Evolutionary conservation across 2,329 filamentous ascomycete species (phyloP).

Genomic region (Penicillium decumbens): DNA sequence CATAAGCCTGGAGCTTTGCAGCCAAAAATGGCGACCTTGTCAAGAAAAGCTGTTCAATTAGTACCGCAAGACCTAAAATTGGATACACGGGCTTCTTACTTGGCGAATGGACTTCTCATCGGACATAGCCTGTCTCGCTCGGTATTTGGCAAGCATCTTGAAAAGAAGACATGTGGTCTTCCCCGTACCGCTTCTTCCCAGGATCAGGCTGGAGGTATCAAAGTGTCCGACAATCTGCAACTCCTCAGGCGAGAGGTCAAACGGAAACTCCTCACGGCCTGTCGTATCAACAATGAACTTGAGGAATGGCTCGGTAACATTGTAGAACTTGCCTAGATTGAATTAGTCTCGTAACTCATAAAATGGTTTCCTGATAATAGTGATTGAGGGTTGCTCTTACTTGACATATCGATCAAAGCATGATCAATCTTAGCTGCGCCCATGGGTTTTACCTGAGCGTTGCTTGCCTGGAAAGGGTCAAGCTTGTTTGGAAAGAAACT

Average conservation of each 20-base stretch:
- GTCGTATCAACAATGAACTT: conserved; percentile 15
- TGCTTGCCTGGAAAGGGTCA: not conserved
- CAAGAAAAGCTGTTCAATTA: conserved; percentile 23
- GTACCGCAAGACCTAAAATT: not conserved
- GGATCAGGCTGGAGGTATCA: conserved; percentile 23
- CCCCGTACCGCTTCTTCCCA: conserved; percentile 32
- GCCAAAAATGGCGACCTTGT: conserved; percentile 28
- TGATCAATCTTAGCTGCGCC: not conserved
- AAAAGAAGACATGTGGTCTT: conserved; percentile 33
- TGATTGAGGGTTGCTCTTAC: not conserved
- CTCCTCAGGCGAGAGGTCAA: conserved; percentile 31
- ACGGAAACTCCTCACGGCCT: conserved; percentile 26
- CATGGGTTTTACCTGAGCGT: not conserved
- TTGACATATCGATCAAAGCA: conserved; percentile 14
- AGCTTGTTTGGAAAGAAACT: conserved; percentile 12
- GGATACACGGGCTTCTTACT: conserved; percentile 2
- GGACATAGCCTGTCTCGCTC: conserved; percentile 8
- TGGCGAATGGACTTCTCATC: conserved; percentile 14
- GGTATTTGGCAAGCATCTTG: conserved; percentile 27
- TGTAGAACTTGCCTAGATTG: conserved; percentile 27
- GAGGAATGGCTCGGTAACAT: conserved; percentile 26
- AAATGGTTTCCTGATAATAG: not conserved
- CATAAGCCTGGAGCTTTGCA: conserved; percentile 25
- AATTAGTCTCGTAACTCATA: not conserved
- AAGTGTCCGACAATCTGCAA: conserved; percentile 25